Conservation (phyloP, 2,329 filamentous ascomycete species). For the Monosporascus sp. region DNA sequence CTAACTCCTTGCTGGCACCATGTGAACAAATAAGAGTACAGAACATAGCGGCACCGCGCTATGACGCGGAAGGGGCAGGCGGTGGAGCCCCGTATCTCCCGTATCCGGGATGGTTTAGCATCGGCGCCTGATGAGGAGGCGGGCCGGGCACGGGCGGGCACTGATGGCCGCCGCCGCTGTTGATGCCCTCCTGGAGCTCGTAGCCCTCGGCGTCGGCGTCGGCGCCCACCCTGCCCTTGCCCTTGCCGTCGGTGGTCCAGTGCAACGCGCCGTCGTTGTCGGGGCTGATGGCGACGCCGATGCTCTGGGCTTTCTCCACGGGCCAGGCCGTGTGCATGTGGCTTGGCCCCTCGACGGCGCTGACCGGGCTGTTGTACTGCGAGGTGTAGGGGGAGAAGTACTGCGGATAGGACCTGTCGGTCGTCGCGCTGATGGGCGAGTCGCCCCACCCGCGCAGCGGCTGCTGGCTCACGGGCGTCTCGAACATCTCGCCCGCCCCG, state of each 20-base stretch:
- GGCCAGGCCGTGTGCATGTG: slow-evolving; percentile 34
- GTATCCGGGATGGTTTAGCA: slow-evolving; percentile 42
- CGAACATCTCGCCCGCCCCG: slow-evolving; percentile 36
- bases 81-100: slow-evolving; percentile 27
- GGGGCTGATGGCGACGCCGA: slow-evolving; percentile 40
- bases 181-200: slow-evolving; percentile 44
- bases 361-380: slow-evolving; percentile 54
- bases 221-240: slow-evolving; percentile 27
- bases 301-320: slow-evolving; percentile 26
- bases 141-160: slow-evolving; percentile 12
- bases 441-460: slow-evolving; percentile 50
- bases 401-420: slow-evolving; percentile 35
- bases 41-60: neutral
- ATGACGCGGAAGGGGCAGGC: neutral
- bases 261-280: slow-evolving; percentile 23
- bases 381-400: slow-evolving; percentile 58
- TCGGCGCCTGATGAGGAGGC: slow-evolving; percentile 30
- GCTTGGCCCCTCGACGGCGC: slow-evolving; percentile 30
- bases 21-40: neutral
- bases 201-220: slow-evolving; percentile 33
- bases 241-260: slow-evolving; percentile 31
- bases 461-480: slow-evolving; percentile 50
- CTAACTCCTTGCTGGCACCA: neutral
- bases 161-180: slow-evolving; percentile 23
- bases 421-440: slow-evolving; percentile 41